These are phyloP conservation scores for Pythium rhizo-oryzae DNA, from an alignment of 352 stramenopile genomes.

Conservation along the genomic window DNA sequence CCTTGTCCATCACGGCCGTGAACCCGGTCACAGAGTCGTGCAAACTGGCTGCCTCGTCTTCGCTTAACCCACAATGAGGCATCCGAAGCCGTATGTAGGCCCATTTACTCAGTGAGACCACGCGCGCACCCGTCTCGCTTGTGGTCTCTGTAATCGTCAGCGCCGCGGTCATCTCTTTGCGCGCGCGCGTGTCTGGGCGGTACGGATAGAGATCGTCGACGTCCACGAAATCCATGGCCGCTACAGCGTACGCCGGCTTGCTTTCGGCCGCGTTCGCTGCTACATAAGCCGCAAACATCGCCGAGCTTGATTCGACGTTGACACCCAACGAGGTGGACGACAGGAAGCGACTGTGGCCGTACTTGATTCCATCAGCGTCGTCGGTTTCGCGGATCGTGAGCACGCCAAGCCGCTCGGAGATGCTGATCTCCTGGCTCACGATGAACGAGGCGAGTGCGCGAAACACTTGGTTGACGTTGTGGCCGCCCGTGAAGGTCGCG, in stretches of 20 bases:
- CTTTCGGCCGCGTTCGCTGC: neutral
- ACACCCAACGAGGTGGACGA: conserved; percentile 6
- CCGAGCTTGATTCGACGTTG: conserved; percentile 23
- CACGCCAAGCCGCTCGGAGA: conserved; percentile 27
- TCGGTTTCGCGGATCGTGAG: conserved; percentile 29
- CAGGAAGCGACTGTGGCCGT: conserved; percentile 19
- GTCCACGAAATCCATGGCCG: conserved; percentile 21
- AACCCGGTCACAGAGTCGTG: conserved; percentile 1
- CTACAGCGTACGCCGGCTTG: conserved; percentile 8
- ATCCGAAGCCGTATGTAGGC: conserved; percentile 18
- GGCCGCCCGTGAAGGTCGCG: conserved; percentile 16
- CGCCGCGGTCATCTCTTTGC: conserved; percentile 21
- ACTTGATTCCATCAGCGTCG: conserved; percentile 17
- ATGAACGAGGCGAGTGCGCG: conserved; percentile 23
- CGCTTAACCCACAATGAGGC: neutral
- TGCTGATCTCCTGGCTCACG: conserved; percentile 26
- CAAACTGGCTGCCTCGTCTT: neutral
- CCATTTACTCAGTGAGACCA: conserved; percentile 22
- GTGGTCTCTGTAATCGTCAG: conserved; percentile 21
- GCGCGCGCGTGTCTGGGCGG: conserved; percentile 6
- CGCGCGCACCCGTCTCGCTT: neutral
- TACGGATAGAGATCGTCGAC: conserved; percentile 30
- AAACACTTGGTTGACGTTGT: conserved; percentile 30
- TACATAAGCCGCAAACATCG: conserved; percentile 18
- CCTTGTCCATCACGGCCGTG: conserved; percentile 10